Evolutionary conservation across 441 rosid species (phyloP), one percentile per base, ranked within the genome.

Genomic region (Populus hybrid): DNA sequence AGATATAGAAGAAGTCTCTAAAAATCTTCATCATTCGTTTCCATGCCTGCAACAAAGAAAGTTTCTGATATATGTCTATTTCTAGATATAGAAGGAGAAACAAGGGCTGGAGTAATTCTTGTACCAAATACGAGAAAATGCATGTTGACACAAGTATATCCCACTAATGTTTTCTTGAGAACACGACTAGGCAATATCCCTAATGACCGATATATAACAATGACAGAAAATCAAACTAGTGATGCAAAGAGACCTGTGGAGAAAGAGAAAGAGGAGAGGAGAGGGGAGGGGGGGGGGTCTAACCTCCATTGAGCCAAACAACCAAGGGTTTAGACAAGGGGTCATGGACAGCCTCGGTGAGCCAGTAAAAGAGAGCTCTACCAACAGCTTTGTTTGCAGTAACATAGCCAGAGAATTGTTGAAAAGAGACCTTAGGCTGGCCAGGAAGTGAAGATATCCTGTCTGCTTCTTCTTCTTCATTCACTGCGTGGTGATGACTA

Each of bases 271-370:
- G 31, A 8, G 7, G 64, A 56, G 23, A 56, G 8, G 2, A 6
- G 21, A 35, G n/a, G n/a, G n/a, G n/a, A n/a, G n/a, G n/a, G n/a
- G n/a, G 7, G 26, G 9, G n/a, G 33, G 16, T 9, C 6, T 79
- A 53, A 95, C 99, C 99, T 89, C 99, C 99, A 76, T 96, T 96
- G 72, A 96, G 99, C 98, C 98, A 96, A 74, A 96, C 75, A 12
- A 96, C 97, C 64, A 94, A 80, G 71, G 99, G 97, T 79, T 92
- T 93, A 14, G 95, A 84, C 11, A 78, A 75, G 69, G 92, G 96
- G 18, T 76, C 33, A 21, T 75, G 73, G 50, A 79, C 63, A 73
- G 98, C 88, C 82, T 96, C 99, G 18, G 98, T 88, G 31, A 93
- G 93, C 98, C 98, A 96, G 86, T 96, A 96, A 77, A 94, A 96